A percentile compares a stretch with the other conserved stretches of the same genome.
Evolutionary conservation across 768 basidiomycete species (phyloP).

Genomic region (Mycena filopes): DNA sequence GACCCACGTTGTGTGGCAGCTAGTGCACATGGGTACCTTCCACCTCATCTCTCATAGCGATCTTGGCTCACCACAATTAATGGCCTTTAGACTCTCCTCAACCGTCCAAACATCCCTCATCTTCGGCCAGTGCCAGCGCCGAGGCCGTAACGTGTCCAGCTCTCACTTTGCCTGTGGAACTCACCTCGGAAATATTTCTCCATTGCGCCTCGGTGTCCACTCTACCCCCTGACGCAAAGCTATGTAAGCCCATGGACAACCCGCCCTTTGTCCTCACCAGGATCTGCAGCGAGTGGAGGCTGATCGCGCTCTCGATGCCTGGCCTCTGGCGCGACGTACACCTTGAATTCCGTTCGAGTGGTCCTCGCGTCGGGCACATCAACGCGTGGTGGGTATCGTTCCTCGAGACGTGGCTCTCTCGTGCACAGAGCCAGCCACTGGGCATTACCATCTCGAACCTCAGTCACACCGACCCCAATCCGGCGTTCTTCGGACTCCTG

Average conservation of each 20-base stretch:
- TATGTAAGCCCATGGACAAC: neutral
- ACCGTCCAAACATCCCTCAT: too few species aligned
- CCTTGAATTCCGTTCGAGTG: slow-evolving; percentile 10
- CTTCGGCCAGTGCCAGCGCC: too few species aligned
- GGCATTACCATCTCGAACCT: slow-evolving; percentile 11
- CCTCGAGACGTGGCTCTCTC: slow-evolving; percentile 14
- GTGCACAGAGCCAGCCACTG: slow-evolving; percentile 14
- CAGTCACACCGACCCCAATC: slow-evolving; percentile 1
- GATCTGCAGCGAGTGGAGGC: slow-evolving; percentile 21
- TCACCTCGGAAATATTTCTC: slow-evolving; percentile 24
- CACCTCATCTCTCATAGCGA: too few species aligned
- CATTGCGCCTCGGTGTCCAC: neutral
- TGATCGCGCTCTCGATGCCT: slow-evolving; percentile 11
- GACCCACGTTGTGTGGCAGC: too few species aligned
- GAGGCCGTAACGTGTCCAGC: too few species aligned
- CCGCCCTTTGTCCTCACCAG: slow-evolving; percentile 4
- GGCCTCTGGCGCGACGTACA: slow-evolving; percentile 9
- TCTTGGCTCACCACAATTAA: too few species aligned
- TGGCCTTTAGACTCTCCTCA: too few species aligned
- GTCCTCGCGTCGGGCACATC: slow-evolving; percentile 1
- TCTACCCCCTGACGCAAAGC: neutral
- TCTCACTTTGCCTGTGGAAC: slow-evolving; percentile 22
- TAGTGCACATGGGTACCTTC: too few species aligned
- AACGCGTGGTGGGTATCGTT: slow-evolving; percentile 17
- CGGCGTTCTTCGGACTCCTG: slow-evolving; percentile 7